A percentile compares a stretch with the other conserved stretches of the same genome.
Conservation (phyloP, 2,329 filamentous ascomycete species). For the Amauroascus niger region DNA sequence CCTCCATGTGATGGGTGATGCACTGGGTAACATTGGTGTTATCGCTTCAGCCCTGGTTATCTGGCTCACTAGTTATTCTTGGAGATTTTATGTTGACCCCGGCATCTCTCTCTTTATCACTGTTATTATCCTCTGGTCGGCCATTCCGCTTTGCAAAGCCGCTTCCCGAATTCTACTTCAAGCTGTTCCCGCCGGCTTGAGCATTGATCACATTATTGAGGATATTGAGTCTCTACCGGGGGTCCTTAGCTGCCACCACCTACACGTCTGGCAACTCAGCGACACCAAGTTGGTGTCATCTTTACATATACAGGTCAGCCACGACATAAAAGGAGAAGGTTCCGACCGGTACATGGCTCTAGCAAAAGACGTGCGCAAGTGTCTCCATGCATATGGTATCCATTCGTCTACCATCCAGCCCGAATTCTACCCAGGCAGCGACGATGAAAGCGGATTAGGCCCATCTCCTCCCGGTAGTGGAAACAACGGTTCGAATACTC, state of each 20-base stretch:
- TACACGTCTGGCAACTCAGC: conserved; percentile 95
- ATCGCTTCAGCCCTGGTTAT: conserved; percentile 66
- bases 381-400: conserved; percentile 89
- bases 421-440: conserved; percentile 51
- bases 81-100: conserved; percentile 81
- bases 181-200: conserved; percentile 80
- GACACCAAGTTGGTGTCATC: conserved; percentile 91
- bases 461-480: not conserved
- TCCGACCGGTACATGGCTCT: conserved; percentile 80
- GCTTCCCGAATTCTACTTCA: conserved; percentile 74
- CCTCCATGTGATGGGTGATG: conserved; percentile 49
- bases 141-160: conserved; percentile 44
- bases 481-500: conserved; percentile 10
- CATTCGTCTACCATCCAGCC: conserved; percentile 97
- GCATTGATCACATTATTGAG: conserved; percentile 79
- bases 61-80: conserved; percentile 75
- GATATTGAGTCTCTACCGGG: conserved; percentile 80
- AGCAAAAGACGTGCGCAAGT: conserved; percentile 69
- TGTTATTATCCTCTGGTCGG: conserved; percentile 52
- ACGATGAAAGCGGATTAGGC: conserved; percentile 23
- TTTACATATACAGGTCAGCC: conserved; percentile 84
- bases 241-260: conserved; percentile 82
- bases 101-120: conserved; percentile 91
- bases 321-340: conserved; percentile 74
- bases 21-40: conserved; percentile 41